These are phyloP conservation scores for Kokia cookei DNA, from an alignment of 441 rosid species.

Conservation along the genomic window DNA sequence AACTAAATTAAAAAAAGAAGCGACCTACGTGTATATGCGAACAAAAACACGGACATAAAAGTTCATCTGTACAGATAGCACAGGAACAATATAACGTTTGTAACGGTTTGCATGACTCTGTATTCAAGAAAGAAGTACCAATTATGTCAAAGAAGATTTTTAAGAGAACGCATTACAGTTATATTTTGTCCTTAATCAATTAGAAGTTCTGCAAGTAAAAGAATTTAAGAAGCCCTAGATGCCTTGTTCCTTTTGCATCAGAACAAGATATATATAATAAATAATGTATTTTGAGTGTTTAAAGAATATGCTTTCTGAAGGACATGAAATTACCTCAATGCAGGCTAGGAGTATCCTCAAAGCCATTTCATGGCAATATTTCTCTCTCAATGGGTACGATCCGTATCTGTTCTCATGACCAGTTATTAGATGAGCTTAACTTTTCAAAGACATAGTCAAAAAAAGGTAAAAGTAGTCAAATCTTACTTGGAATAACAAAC, in stretches of 20 bases:
- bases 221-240: neutral
- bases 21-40: constrained; percentile 78
- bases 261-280: neutral
- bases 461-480: constrained; percentile 7
- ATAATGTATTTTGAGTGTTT: neutral
- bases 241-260: neutral
- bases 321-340: constrained; percentile 65
- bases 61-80: constrained; percentile 89
- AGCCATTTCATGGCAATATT: constrained; percentile 99
- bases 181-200: neutral
- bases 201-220: neutral
- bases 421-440: constrained; percentile 9
- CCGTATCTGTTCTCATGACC: constrained; percentile 58
- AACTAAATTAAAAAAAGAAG: constrained; percentile 6
- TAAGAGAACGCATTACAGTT: no score
- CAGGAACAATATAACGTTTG: constrained; percentile 94
- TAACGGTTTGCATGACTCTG: constrained; percentile 99
- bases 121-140: constrained; percentile 9
- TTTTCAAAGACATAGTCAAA: constrained; percentile 3
- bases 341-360: constrained; percentile 91
- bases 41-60: constrained; percentile 96
- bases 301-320: constrained; percentile 1
- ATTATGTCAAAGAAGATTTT: neutral
- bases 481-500: constrained; percentile 99
- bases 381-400: constrained; percentile 89